Percentiles rank a stretch among this genome's conserved stretches.
These are phyloP conservation scores for Diplodia corticola DNA, from an alignment of 2,329 filamentous ascomycete genomes.

Conservation along the genomic window DNA sequence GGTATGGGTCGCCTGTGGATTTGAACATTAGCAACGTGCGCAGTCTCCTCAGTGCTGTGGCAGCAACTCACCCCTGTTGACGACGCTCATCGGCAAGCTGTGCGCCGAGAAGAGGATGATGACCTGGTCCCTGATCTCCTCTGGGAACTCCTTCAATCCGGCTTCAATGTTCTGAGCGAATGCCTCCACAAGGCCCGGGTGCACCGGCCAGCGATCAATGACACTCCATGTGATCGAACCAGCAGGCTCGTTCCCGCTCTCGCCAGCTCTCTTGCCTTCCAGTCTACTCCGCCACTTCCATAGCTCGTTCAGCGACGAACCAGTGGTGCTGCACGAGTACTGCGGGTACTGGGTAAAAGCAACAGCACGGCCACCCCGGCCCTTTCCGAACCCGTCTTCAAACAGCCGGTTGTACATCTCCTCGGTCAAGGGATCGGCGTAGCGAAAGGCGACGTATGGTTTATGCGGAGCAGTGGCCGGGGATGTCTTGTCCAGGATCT, in stretches of 20 bases:
- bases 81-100: slow-evolving; percentile 93
- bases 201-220: slow-evolving; percentile 96
- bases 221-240: slow-evolving; percentile 93
- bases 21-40: slow-evolving; percentile 44
- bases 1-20: slow-evolving; percentile 75
- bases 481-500: slow-evolving; percentile 85
- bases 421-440: slow-evolving; percentile 90
- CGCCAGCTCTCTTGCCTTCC: slow-evolving; percentile 69
- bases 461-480: slow-evolving; percentile 95
- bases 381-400: slow-evolving; percentile 85
- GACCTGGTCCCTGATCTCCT: slow-evolving; percentile 74
- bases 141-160: slow-evolving; percentile 79
- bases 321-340: slow-evolving; percentile 96
- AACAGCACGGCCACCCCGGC: slow-evolving; percentile 87
- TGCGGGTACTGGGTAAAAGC: slow-evolving; percentile 98
- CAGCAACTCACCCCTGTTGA: slow-evolving; percentile 70
- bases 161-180: slow-evolving; percentile 91
- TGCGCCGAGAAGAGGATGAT: slow-evolving; percentile 93
- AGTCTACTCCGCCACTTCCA: slow-evolving; percentile 95
- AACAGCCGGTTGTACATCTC: slow-evolving; percentile 84
- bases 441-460: slow-evolving; percentile 95
- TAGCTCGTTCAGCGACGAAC: slow-evolving; percentile 91
- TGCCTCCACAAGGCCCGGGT: slow-evolving; percentile 84
- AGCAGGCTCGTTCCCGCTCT: slow-evolving; percentile 52
- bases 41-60: neutral